Conservation (phyloP, 306 rosid genomes). For the Pachyrhizus erosus region DNA sequence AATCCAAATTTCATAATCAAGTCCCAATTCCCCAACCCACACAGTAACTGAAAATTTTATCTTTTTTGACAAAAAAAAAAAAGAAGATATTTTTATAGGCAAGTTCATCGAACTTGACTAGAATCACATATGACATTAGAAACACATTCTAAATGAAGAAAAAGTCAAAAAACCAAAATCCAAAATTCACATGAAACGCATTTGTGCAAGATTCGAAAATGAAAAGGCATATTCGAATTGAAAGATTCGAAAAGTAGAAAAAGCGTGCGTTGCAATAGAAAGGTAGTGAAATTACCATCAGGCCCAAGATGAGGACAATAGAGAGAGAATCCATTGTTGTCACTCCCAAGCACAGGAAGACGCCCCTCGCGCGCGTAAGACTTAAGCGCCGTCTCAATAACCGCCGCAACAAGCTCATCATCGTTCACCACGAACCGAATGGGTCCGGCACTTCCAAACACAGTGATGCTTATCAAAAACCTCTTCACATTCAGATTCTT, state of each 20-base stretch:
- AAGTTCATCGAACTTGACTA: too few species aligned
- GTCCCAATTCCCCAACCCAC: background rate
- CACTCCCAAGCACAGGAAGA: slow-evolving; percentile 73
- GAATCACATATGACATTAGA: too few species aligned
- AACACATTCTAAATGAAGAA: too few species aligned
- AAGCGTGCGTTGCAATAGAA: too few species aligned
- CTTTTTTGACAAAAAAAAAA: too few species aligned
- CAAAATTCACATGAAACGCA: too few species aligned
- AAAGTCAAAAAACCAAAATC: too few species aligned
- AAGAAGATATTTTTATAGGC: too few species aligned
- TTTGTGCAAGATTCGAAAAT: too few species aligned
- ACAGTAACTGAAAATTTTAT: too few species aligned
- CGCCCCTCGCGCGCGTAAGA: slow-evolving; percentile 94
- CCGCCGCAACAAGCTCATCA: slow-evolving; percentile 68
- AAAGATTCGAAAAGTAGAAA: too few species aligned
- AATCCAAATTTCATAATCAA: background rate
- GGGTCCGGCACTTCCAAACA: slow-evolving; percentile 93
- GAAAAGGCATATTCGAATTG: too few species aligned
- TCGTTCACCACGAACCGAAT: slow-evolving; percentile 86
- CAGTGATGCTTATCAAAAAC: slow-evolving; percentile 81
- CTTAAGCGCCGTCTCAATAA: slow-evolving; percentile 80
- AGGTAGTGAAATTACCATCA: slow-evolving; percentile 80
- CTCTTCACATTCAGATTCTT: slow-evolving; percentile 70
- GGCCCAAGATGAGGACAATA: slow-evolving; percentile 75
- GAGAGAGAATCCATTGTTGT: slow-evolving; percentile 65